A percentile compares a stretch with the other conserved stretches of the same genome.
These are phyloP conservation scores for Endocalyx cinctus DNA, from an alignment of 2,329 filamentous ascomycete species.

Conservation along the genomic window DNA sequence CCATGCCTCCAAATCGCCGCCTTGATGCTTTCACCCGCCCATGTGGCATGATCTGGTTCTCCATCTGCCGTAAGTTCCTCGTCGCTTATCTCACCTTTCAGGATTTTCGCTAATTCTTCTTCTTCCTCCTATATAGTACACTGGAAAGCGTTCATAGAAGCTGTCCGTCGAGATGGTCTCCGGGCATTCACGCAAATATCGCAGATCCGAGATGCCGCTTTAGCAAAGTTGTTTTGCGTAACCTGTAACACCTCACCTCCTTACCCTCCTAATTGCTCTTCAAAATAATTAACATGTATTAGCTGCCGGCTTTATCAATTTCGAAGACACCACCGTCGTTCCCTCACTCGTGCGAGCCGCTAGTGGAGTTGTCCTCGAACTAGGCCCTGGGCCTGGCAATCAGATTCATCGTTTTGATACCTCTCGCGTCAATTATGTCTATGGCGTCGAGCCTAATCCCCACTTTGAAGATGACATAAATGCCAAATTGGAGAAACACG, in stretches of 20 bases:
- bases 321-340: conserved; percentile 29
- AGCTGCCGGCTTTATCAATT: conserved; percentile 6
- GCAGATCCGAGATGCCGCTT: conserved; percentile 5
- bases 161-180: conserved; percentile 1
- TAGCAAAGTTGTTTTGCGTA: conserved; percentile 2
- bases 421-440: conserved; percentile 27
- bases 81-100: not conserved
- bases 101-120: too few relatives aligned
- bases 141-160: conserved; percentile 7
- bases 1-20: not conserved
- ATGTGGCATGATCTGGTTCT: not conserved
- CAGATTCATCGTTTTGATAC: conserved; percentile 35
- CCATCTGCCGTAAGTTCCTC: not conserved
- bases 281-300: too few relatives aligned
- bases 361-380: conserved; percentile 35
- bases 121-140: conserved; percentile 3
- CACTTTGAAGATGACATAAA: conserved; percentile 26
- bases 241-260: conserved; percentile 2
- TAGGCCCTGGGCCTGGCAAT: conserved; percentile 40
- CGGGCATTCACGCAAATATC: not conserved
- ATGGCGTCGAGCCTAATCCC: conserved; percentile 38
- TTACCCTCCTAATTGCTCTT: too few relatives aligned
- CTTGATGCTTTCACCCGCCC: not conserved
- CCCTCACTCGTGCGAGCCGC: conserved; percentile 23
- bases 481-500: conserved; percentile 23